Base-by-base conservation (phyloP, 176 grass and related monocot species). In the Guadua angustifolia region DNA sequence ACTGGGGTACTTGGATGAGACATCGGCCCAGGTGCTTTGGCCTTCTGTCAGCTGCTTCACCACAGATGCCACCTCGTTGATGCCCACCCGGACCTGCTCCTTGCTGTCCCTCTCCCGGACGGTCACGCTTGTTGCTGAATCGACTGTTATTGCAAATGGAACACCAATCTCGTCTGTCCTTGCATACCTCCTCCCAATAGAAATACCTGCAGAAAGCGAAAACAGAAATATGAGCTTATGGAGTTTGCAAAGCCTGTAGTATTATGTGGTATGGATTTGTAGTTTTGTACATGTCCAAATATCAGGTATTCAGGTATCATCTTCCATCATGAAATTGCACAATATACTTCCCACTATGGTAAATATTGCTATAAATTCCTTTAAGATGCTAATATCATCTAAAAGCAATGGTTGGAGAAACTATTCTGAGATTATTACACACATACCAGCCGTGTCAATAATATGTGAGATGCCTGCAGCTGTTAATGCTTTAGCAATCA, bases 131-230 rank as follows among this genome's bases (percentile, higher is more conserved):
- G 85, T 84, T 6, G 75, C 35, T 6, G 90, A 93, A 51, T 91
- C 93, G 0, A 95, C 93, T 5, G 93, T 95, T 62, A 95, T 56
- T 0, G 93, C 90, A 1, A 93, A 95, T 9, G 93, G 88, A 33
- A 95, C 93, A 26, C 93, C 93, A 1, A 93, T 86, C 76, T 95
- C 93, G 3, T 95, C 93, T 9, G 90, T 95, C 58, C 93, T 89
- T 6, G 93, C 93, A 1, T 95, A 93, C 49, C 93, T 71, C 66
- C 86, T 93, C 26, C 88, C 93, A 46, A 95, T 93, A 33, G 93
- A 95, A 62, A 90, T 93, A 24, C 83, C 93, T 93, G 84, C 73
- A 81, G 21, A 26, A 74, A 42, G 62, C 1, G 22, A 79, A 64
- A 29, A 62, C 21, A 35, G 26, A 59, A 5, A 12, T 3, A 1